phyloP scores from a whole-genome alignment of 495 filamentous ascomycete genomes.

The Lichenothelia convexa region DNA sequence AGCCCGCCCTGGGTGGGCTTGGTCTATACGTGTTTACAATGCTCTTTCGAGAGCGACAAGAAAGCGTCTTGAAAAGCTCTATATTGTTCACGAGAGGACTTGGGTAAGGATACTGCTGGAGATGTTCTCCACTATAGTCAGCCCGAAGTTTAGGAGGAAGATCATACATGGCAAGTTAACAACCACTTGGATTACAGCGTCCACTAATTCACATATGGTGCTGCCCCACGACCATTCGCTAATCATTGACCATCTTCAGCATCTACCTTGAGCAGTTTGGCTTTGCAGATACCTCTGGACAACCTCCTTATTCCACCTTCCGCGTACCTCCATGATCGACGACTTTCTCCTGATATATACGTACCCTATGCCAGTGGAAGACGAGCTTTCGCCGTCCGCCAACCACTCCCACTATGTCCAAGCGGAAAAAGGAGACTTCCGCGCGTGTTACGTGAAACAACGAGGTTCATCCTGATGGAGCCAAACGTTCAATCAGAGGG shows the following conservation, averaged over 20 bases:
- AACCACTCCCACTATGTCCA: conserved; percentile 24
- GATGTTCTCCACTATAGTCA: conserved; percentile 36
- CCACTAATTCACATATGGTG: too few relatives aligned
- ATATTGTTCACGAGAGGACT: conserved; percentile 37
- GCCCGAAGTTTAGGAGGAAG: conserved; percentile 39
- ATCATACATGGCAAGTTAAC: conserved; percentile 30
- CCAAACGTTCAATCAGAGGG: conserved; percentile 29
- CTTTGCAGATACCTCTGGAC: conserved; percentile 30
- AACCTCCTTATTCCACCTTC: conserved; percentile 31
- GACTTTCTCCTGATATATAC: conserved; percentile 27
- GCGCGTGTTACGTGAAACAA: conserved; percentile 31
- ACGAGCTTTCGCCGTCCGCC: conserved; percentile 24
- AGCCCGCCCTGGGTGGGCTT: conserved; percentile 34
- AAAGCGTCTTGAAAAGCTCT: conserved; percentile 33
- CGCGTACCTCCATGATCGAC: conserved; percentile 33
- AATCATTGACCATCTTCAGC: conserved; percentile 16
- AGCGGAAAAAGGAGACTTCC: conserved; percentile 27
- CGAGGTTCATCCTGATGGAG: conserved; percentile 29
- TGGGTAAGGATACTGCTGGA: conserved; percentile 39
- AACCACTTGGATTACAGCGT: too few relatives aligned
- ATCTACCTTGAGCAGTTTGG: conserved; percentile 28
- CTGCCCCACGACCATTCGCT: too few relatives aligned
- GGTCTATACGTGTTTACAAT: conserved; percentile 39
- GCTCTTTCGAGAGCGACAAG: conserved; percentile 32
- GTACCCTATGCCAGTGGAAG: conserved; percentile 29